These are phyloP conservation scores for Pythium aristosporum DNA, from an alignment of 352 stramenopile genomes.

Conservation along the genomic window DNA sequence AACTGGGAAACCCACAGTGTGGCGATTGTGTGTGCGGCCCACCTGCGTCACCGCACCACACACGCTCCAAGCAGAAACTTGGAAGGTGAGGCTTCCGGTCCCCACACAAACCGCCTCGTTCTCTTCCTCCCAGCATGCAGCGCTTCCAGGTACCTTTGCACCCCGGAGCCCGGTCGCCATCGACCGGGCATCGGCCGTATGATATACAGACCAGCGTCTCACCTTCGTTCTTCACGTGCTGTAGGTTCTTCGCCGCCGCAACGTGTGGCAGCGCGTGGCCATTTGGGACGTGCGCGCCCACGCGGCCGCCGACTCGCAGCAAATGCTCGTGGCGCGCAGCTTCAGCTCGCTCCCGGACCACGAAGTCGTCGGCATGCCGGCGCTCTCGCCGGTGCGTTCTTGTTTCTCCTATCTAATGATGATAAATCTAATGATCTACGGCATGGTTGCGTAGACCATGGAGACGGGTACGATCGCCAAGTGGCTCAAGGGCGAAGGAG, in stretches of 20 bases:
- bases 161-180: neutral
- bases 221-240: neutral
- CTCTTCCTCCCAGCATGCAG: slow-evolving; percentile 38
- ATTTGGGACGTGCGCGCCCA: slow-evolving; percentile 40
- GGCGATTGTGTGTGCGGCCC: slow-evolving; percentile 15
- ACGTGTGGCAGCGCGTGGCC: slow-evolving; percentile 55
- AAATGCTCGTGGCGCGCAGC: slow-evolving; percentile 27
- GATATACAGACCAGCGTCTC: slow-evolving; percentile 1
- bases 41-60: slow-evolving; percentile 28
- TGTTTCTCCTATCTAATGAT: neutral
- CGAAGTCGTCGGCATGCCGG: slow-evolving; percentile 73
- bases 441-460: slow-evolving; percentile 83
- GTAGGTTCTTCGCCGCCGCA: slow-evolving; percentile 58
- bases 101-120: slow-evolving; percentile 14
- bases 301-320: slow-evolving; percentile 24
- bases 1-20: neutral
- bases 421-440: neutral
- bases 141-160: slow-evolving; percentile 52
- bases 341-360: slow-evolving; percentile 72
- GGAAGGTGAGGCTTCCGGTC: neutral
- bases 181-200: neutral
- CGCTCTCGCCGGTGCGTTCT: slow-evolving; percentile 13
- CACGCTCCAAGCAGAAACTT: slow-evolving; percentile 27
- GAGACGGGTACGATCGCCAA: slow-evolving; percentile 92
- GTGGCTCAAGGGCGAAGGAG: slow-evolving; percentile 92